phyloP scores from a whole-genome alignment of 768 basidiomycete species.

The Macrolepiota albuminosa region DNA sequence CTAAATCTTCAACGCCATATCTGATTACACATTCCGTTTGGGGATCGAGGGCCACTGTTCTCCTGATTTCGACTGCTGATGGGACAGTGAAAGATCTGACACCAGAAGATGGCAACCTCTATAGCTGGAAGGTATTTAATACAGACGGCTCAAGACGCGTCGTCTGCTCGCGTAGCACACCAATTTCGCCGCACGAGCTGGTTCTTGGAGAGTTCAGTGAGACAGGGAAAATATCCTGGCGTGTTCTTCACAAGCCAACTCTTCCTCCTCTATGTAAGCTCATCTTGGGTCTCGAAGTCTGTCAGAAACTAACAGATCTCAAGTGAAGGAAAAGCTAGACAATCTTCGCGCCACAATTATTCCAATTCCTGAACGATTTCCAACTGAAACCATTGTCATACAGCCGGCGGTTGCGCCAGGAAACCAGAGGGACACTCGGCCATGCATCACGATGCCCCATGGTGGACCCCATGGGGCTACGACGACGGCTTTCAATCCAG shows the following conservation, averaged over 20 bases:
- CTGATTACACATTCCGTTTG: conserved; percentile 47
- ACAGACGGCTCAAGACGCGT: conserved; percentile 39
- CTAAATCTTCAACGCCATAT: conserved; percentile 14
- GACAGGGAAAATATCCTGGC: conserved; percentile 25
- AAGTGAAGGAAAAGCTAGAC: conserved; percentile 40
- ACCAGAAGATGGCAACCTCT: conserved; percentile 28
- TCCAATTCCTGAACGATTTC: conserved; percentile 43
- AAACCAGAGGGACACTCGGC: conserved; percentile 20
- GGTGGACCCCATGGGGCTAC: conserved; percentile 57
- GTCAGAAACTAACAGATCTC: not conserved
- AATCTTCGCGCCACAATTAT: conserved; percentile 39
- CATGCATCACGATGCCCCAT: conserved; percentile 52
- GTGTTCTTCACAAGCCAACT: conserved; percentile 37
- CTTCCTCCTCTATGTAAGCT: conserved; percentile 37
- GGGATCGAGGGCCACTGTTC: conserved; percentile 48
- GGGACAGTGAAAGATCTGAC: conserved; percentile 44
- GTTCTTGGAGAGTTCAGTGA: conserved; percentile 38
- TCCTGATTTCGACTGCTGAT: conserved; percentile 37
- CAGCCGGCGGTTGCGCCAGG: conserved; percentile 19
- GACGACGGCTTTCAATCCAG: conserved; percentile 43
- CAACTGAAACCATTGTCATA: conserved; percentile 54
- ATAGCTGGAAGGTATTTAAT: conserved; percentile 51
- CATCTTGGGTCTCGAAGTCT: not conserved
- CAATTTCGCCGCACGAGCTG: conserved; percentile 41
- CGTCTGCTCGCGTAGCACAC: conserved; percentile 47